These are phyloP conservation scores for Aspergillus sclerotioniger DNA, from an alignment of 495 filamentous ascomycete species.

Conservation along the genomic window DNA sequence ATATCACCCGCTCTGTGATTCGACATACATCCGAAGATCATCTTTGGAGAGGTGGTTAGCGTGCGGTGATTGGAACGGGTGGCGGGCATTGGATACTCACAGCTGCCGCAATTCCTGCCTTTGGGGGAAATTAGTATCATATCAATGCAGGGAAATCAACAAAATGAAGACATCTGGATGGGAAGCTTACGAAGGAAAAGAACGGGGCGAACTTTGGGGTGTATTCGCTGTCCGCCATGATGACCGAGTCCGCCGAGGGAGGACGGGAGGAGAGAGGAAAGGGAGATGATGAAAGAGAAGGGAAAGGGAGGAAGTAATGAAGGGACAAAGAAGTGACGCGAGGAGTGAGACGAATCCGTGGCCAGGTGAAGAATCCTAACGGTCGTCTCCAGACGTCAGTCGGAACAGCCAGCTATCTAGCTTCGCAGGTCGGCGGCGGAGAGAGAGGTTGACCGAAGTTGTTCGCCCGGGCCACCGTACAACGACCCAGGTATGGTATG, in stretches of 20 bases:
- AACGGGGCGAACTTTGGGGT: slow-evolving; percentile 94
- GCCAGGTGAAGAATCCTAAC: background rate
- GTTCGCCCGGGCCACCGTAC: slow-evolving; percentile 23
- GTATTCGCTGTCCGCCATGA: slow-evolving; percentile 66
- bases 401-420: background rate
- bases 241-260: slow-evolving; percentile 19
- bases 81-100: slow-evolving; percentile 60
- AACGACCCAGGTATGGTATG: slow-evolving; percentile 10
- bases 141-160: background rate
- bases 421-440: background rate
- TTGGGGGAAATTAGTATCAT: background rate
- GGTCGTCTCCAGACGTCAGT: background rate
- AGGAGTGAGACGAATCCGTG: background rate
- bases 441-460: slow-evolving; percentile 13
- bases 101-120: slow-evolving; percentile 87
- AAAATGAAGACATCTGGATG: slow-evolving; percentile 11
- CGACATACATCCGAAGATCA: slow-evolving; percentile 85
- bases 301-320: background rate
- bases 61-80: slow-evolving; percentile 4
- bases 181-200: slow-evolving; percentile 82
- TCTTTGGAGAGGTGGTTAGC: slow-evolving; percentile 46
- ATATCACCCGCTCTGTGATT: slow-evolving; percentile 16
- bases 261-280: background rate
- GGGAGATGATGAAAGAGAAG: background rate
- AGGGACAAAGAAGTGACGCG: too few relatives aligned